Conservation (phyloP, 805 yeast genomes). For the Komagataella ulmi region DNA sequence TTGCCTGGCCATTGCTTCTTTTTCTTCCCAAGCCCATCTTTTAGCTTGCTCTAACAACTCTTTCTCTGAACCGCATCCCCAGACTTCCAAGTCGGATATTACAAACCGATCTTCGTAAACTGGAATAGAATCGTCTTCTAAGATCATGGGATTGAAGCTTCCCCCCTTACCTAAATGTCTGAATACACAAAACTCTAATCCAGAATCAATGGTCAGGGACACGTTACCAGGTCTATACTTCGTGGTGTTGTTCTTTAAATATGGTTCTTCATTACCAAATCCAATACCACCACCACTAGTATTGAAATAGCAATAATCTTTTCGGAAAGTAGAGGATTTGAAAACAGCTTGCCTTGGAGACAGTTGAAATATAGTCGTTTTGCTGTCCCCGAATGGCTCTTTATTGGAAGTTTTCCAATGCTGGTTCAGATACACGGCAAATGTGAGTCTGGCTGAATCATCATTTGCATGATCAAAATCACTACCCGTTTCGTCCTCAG, state of each 20-base stretch:
- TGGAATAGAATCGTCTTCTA: conserved; percentile 10
- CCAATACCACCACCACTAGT: conserved; percentile 75
- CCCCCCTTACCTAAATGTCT: conserved; percentile 55
- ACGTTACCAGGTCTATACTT: conserved; percentile 61
- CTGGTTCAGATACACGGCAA: conserved; percentile 48
- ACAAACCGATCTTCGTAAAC: conserved; percentile 58
- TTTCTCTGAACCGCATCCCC: conserved; percentile 80
- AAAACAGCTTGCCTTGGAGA: conserved; percentile 53
- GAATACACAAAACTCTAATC: conserved; percentile 71
- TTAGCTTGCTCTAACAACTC: conserved; percentile 67
- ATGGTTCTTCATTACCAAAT: conserved; percentile 62
- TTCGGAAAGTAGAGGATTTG: conserved; percentile 20
- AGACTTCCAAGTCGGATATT: conserved; percentile 71
- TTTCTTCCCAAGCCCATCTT: conserved; percentile 86
- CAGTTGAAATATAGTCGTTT: conserved; percentile 49
- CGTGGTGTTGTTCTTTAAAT: conserved; percentile 25
- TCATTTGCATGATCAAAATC: conserved; percentile 6
- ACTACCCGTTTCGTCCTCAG: neutral
- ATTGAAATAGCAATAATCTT: conserved; percentile 47
- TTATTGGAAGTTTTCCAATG: conserved; percentile 77
- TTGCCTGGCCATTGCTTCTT: conserved; percentile 71
- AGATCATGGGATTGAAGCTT: conserved; percentile 19
- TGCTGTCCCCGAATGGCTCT: conserved; percentile 53
- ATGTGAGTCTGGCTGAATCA: conserved; percentile 31
- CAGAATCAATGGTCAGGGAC: conserved; percentile 64